A percentile compares a stretch with the other conserved stretches of the same genome.
Evolutionary conservation across 2,329 filamentous ascomycete species (phyloP).

Genomic region (Ceratocystis destructans): DNA sequence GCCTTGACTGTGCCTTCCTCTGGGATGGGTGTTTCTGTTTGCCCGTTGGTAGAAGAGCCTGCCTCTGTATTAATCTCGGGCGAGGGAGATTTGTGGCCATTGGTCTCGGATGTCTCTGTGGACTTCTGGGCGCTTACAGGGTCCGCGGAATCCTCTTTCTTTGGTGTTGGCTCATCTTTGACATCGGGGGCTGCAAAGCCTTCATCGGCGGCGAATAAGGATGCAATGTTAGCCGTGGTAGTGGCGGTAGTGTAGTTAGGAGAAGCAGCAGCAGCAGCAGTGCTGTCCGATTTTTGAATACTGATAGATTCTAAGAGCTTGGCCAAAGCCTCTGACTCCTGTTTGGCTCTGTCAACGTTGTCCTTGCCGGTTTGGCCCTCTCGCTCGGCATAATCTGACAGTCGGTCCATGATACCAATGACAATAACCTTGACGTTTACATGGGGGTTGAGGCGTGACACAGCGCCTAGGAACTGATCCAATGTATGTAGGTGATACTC

Average conservation of each 20-base stretch:
- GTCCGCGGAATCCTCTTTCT: background rate
- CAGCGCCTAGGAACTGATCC: conserved; percentile 86
- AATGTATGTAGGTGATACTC: conserved; percentile 96
- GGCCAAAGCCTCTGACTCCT: conserved; percentile 61
- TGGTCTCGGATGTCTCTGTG: conserved; percentile 23
- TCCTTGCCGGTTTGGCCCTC: conserved; percentile 59
- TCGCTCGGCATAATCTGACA: conserved; percentile 87
- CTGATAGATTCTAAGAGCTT: conserved; percentile 66
- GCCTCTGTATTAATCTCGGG: conserved; percentile 23
- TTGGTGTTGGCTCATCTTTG: background rate
- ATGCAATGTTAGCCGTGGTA: background rate
- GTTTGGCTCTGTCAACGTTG: conserved; percentile 59
- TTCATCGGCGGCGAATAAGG: background rate
- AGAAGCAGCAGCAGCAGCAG: background rate
- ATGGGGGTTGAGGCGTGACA: conserved; percentile 83
- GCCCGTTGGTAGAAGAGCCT: conserved; percentile 22
- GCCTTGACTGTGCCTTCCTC: conserved; percentile 34
- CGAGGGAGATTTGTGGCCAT: conserved; percentile 21
- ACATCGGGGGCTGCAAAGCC: background rate
- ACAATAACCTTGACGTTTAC: conserved; percentile 98
- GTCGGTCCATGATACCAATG: conserved; percentile 90
- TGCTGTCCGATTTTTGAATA: conserved; percentile 43
- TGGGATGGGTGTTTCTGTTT: conserved; percentile 31
- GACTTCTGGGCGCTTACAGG: background rate
- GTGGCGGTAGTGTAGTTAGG: conserved; percentile 11